Base-by-base conservation (phyloP, 2,329 filamentous ascomycete species). In the Ophiostoma novo-ulmi region DNA sequence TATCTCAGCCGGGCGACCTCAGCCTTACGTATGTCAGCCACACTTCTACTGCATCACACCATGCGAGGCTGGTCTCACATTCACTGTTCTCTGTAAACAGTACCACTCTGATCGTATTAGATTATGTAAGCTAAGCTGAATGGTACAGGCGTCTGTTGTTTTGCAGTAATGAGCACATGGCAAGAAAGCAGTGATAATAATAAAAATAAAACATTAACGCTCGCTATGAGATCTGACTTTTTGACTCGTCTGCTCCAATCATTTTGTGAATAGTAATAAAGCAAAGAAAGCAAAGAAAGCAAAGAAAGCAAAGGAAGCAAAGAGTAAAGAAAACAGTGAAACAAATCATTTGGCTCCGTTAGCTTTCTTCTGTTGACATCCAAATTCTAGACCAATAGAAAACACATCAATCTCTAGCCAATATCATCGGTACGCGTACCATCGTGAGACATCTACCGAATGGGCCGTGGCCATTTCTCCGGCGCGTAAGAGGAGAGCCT, bases 201-300 rank as follows among this genome's bases (percentile, higher is more conserved):
- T 38, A n/a, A 64, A 64, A 64, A 20, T 2, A 38, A 58, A 58
- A 58, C 52, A 26, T 26, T 5, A 58, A 58, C 52, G 52, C 52
- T 58, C 52, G 52, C 52, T 58, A 58, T 58, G 52, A 58, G n/a
- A 58, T 26, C 22, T 10, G 22, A 58, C 52, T 58, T 58, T 48
- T 58, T 58, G 52, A 13, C 22, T 58, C 39, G 22, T 58, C 52
- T 58, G n/a, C n/a, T 58, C 52, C 52, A 26, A 26, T 26, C 22
- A 26, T 58, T 58, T 58, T 58, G 22, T 58, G 52, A 58, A 58
- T 26, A 48, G 44, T 48, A n/a, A 48, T 48, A 48, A 48, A 48
- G 17, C 44, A 58, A 13, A 26, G 52, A 13, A 3, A 17, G 3
- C 10, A 48, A 58, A 13, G 52, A 26, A 41, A 41, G 3, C 14